Conservation (phyloP, 2,329 filamentous ascomycete genomes). For the Rhexocercosporidium sp. region DNA sequence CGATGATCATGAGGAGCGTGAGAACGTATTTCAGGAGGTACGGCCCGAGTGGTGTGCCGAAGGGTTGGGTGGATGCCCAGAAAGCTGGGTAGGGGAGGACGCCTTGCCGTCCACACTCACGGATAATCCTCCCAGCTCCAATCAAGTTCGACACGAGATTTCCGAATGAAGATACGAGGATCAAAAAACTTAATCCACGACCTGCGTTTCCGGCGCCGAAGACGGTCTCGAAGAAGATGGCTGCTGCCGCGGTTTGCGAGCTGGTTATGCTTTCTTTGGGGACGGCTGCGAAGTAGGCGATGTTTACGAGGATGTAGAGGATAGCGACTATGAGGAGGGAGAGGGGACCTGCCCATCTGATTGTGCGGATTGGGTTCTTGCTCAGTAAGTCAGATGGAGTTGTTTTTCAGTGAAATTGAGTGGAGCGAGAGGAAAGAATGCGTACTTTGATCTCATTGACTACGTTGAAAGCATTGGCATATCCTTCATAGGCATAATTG, state of each 20-base stretch:
- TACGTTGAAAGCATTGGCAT: constrained; percentile 65
- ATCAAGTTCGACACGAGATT: constrained; percentile 57
- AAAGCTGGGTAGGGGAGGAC: constrained; percentile 64
- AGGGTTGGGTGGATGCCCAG: constrained; percentile 67
- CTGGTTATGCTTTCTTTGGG: constrained; percentile 56
- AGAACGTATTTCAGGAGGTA: constrained; percentile 62
- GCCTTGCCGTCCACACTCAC: constrained; percentile 63
- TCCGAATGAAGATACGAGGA: constrained; percentile 53
- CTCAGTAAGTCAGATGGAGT: neutral
- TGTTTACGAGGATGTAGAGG: constrained; percentile 62
- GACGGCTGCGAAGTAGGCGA: constrained; percentile 64
- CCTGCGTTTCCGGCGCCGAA: constrained; percentile 53
- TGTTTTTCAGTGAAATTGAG: neutral
- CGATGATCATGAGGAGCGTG: constrained; percentile 64
- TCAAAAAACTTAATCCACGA: constrained; percentile 50
- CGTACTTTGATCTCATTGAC: constrained; percentile 60
- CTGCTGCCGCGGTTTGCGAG: constrained; percentile 53
- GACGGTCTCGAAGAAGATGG: constrained; percentile 55
- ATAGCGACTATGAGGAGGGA: constrained; percentile 56
- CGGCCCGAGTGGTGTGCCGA: constrained; percentile 65
- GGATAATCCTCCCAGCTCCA: constrained; percentile 59
- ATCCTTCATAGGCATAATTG: constrained; percentile 63
- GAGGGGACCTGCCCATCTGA: constrained; percentile 55
- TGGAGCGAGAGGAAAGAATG: neutral
- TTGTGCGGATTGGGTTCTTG: constrained; percentile 59